Evolutionary conservation across 2,329 filamentous ascomycete species (phyloP), one percentile per base, ranked within the genome.

Genomic region (Cladophialophora exuberans): DNA sequence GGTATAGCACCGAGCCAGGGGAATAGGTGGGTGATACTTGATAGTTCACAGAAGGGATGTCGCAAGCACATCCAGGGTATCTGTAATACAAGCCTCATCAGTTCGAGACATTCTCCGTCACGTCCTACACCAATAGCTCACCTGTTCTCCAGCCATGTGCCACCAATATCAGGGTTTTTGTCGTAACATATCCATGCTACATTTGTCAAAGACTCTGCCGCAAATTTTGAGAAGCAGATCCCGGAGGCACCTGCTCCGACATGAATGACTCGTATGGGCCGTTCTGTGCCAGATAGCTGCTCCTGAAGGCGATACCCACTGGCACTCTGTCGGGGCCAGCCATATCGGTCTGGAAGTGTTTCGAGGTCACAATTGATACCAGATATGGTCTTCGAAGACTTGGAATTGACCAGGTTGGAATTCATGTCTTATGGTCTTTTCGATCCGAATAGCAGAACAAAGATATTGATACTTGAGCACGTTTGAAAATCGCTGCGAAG

Each of bases 1-100:
- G 65, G 52, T 70, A 70, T 13, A 63, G n/a, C n/a, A 60, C 28
- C 17, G 23, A 17, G 22, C 23, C 17, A 22, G 35, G 18, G 23
- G 13, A 64, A n/a, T 65, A 56, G 1, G 73, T 72, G 63, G 64
- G 69, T 10, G 65, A 61, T 58, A 67, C 70, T 39, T 69, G 67
- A 54, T 71, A 71, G n/a, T 63, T 62, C 10, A 43, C 55, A 11
- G 49, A 30, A 7, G 76, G 76, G 22, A 78, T 76, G 60, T 79
- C 75, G 63, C 75, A 75, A 23, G 72, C 67, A 61, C 57, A n/a
- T 45, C 62, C 6, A 58, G 63, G 35, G 64, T 66, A 50, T 71
- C 38, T 23, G 39, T 18, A 49, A 66, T 68, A 23, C 61, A 62
- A 42, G 3, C 4, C 25, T 28, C 4, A 30, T 2, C 6, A 13